These are phyloP conservation scores for Cryptococcus deneoformans DNA, from an alignment of 1,284 basidiomycete species.

Conservation along the genomic window DNA sequence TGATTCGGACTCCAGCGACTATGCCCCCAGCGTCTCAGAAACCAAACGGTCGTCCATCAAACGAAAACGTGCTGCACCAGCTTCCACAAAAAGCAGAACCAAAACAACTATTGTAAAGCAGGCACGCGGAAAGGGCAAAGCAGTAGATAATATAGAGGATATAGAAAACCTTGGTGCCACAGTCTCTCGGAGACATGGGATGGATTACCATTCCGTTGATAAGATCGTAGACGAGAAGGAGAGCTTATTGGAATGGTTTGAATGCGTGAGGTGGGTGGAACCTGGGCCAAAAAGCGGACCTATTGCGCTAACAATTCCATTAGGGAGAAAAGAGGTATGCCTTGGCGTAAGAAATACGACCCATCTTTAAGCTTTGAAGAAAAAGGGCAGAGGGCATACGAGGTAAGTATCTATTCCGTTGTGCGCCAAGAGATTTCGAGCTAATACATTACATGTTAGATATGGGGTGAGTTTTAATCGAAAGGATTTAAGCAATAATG, in stretches of 20 bases:
- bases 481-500: neutral
- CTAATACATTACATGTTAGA: slow-evolving; percentile 8
- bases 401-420: slow-evolving; percentile 29
- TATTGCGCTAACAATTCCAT: neutral
- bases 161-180: slow-evolving; percentile 21
- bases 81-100: neutral
- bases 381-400: slow-evolving; percentile 49
- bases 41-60: slow-evolving; percentile 6
- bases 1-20: slow-evolving; percentile 18
- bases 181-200: slow-evolving; percentile 24
- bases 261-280: slow-evolving; percentile 35
- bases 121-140: neutral
- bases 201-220: slow-evolving; percentile 27
- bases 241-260: slow-evolving; percentile 47
- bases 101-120: neutral
- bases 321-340: slow-evolving; percentile 48
- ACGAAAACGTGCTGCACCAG: slow-evolving; percentile 3
- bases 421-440: neutral
- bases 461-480: slow-evolving; percentile 22
- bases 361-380: slow-evolving; percentile 23
- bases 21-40: slow-evolving; percentile 4
- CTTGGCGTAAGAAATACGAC: slow-evolving; percentile 47
- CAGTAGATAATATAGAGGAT: slow-evolving; percentile 3
- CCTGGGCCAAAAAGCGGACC: neutral
- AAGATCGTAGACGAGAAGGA: slow-evolving; percentile 21